Evolutionary conservation across 2,329 filamentous ascomycete genomes (phyloP).

Genomic region (Colletotrichum musae): DNA sequence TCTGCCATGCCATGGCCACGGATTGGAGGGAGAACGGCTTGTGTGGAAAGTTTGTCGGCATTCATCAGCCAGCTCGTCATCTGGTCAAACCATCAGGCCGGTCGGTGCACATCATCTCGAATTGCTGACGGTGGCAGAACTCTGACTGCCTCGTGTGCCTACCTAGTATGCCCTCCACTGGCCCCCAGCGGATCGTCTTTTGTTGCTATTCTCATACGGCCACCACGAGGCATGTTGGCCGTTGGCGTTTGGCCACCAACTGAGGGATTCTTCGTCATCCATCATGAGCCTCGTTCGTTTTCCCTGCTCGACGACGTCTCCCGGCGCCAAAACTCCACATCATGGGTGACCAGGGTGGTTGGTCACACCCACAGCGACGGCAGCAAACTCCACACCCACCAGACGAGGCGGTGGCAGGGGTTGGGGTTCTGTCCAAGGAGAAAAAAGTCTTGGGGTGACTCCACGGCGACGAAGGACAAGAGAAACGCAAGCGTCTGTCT

Average conservation of each 20-base stretch:
- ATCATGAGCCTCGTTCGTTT: conserved; percentile 37
- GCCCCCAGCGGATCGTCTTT: not conserved
- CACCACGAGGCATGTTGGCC: conserved; percentile 20
- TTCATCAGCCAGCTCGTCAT: conserved; percentile 25
- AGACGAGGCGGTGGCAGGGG: conserved; percentile 39
- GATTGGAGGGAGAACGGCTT: conserved; percentile 36
- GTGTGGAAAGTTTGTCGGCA: conserved; percentile 34
- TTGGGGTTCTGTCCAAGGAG: conserved; percentile 24
- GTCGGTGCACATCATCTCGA: conserved; percentile 13
- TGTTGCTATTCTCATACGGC: conserved; percentile 4
- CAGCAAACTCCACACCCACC: conserved; percentile 39
- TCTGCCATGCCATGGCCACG: conserved; percentile 18
- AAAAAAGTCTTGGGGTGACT: conserved; percentile 21
- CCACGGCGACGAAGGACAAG: conserved; percentile 25
- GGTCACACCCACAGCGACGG: conserved; percentile 37
- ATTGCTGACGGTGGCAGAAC: conserved; percentile 24
- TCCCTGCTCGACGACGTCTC: conserved; percentile 26
- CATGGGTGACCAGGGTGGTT: conserved; percentile 26
- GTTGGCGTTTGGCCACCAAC: conserved; percentile 28
- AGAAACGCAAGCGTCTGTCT: conserved; percentile 33
- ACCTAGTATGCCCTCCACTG: conserved; percentile 12
- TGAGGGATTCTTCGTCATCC: conserved; percentile 35
- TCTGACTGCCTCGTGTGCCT: not conserved
- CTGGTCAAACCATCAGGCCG: conserved; percentile 9
- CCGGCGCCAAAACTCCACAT: conserved; percentile 35